Evolutionary conservation across 345 rosid genomes (phyloP), one percentile per base, ranked within the genome.

Genomic region (Capsella bursapastoris): DNA sequence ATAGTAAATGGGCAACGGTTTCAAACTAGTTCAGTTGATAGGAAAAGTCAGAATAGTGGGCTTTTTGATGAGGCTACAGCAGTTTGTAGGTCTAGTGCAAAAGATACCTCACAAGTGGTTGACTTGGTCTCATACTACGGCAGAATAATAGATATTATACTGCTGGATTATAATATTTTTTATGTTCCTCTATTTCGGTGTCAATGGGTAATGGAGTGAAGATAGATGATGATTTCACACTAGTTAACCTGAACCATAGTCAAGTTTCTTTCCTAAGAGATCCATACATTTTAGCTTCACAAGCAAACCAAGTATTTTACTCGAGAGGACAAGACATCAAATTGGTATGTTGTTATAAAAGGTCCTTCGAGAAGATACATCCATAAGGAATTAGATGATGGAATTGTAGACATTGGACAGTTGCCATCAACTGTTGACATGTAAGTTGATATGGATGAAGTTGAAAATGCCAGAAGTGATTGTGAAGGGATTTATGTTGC

Each of bases 201-300:
- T 40, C 65, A 60, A 6, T 59, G 4, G 34, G 49, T 3, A 60
- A 60, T 60, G 56, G 65, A 22, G 49, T 40, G 2, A 60, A 60
- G 32, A 0, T 38, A 18, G 16, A 60, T 11, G 16, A 60, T 60
- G 65, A 34, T 0, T 60, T 38, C 12, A 59, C 64, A 15, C 29
- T 58, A 8, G 64, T 35, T 35, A 58, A 58, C 14, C 5, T 58
- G 28, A 58, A 58, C 4, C 27, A n/a, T 4, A 38, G 31, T 22
- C 48, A 38, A 38, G 8, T 32, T 4, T 10, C 32, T 0, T 59
- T 59, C 11, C 5, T 15, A 6, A 60, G 1, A 0, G 48, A 60
- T 22, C 48, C 65, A 10, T 60, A 38, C 15, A 60, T 60, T 0
- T 5, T 38, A 40, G 32, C 65, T 0, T 38, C 65, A 0, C 48